Evolutionary conservation across 352 stramenopile genomes (phyloP).

Genomic region (Phytophthora sansomeana): DNA sequence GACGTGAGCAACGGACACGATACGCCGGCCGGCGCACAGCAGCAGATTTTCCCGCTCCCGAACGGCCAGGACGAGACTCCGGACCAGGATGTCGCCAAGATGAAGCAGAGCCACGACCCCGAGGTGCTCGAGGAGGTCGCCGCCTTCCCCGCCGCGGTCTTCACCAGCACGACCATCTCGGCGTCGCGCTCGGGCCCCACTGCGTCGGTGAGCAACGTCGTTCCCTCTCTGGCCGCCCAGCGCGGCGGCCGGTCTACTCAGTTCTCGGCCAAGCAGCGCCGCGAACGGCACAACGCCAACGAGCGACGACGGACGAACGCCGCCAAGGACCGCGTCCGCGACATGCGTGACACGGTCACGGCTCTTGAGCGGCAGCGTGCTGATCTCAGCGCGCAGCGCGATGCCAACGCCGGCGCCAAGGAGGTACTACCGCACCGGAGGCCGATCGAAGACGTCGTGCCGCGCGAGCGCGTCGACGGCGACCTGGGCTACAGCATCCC

Average conservation of each 20-base stretch:
- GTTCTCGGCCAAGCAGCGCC: slow-evolving; percentile 54
- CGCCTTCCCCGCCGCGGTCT: slow-evolving; percentile 41
- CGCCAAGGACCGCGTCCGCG: slow-evolving; percentile 47
- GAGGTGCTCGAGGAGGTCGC: slow-evolving; percentile 38
- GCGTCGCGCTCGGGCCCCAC: slow-evolving; percentile 20
- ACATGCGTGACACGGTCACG: slow-evolving; percentile 49
- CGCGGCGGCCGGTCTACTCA: slow-evolving; percentile 45
- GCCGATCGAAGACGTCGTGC: slow-evolving; percentile 29
- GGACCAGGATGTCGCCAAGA: slow-evolving; percentile 33
- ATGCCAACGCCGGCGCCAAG: slow-evolving; percentile 28
- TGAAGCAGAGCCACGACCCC: slow-evolving; percentile 36
- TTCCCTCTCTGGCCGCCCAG: slow-evolving; percentile 20
- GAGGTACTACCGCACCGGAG: slow-evolving; percentile 34
- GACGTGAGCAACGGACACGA: slow-evolving; percentile 37
- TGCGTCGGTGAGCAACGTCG: background rate
- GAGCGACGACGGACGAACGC: slow-evolving; percentile 52
- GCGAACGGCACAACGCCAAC: slow-evolving; percentile 57
- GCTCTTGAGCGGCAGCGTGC: slow-evolving; percentile 32
- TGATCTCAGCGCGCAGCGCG: slow-evolving; percentile 30
- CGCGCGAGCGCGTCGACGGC: slow-evolving; percentile 21
- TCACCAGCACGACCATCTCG: slow-evolving; percentile 45
- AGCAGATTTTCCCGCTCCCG: slow-evolving; percentile 40
- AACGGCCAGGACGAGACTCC: slow-evolving; percentile 30
- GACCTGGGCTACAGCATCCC: slow-evolving; percentile 35
- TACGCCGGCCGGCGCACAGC: slow-evolving; percentile 32